Conservation (phyloP, 2,329 filamentous ascomycete genomes). For the Fusarium sp. region DNA sequence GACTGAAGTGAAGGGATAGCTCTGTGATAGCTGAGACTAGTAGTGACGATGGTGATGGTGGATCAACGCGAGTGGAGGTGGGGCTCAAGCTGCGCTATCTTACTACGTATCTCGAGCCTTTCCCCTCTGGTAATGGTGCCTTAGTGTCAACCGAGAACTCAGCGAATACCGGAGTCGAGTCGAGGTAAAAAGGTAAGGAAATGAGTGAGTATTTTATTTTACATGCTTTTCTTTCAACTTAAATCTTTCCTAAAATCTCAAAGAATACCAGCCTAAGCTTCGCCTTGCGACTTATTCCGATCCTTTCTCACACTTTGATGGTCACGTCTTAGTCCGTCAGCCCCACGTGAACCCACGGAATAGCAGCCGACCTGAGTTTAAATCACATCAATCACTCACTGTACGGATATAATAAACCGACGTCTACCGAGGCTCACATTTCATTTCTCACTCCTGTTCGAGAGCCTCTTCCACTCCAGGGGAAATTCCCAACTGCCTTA, state of each 20-base stretch:
- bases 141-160: not conserved
- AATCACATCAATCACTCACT: constrained; percentile 11
- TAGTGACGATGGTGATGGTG: constrained; percentile 21
- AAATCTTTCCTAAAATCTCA: not conserved
- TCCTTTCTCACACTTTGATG: constrained; percentile 13
- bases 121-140: constrained; percentile 23
- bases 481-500: not conserved
- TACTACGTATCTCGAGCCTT: constrained; percentile 37
- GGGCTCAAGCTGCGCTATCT: constrained; percentile 28
- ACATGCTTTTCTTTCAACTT: not conserved
- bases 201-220: constrained; percentile 6
- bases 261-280: not conserved
- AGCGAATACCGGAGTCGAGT: constrained; percentile 19
- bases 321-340: constrained; percentile 29
- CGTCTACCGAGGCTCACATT: constrained; percentile 29
- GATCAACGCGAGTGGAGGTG: constrained; percentile 10
- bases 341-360: constrained; percentile 41
- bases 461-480: not conserved
- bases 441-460: constrained; percentile 4
- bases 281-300: constrained; percentile 27
- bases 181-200: constrained; percentile 1
- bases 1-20: constrained; percentile 5
- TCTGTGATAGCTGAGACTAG: not conserved
- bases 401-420: constrained; percentile 24
- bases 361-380: constrained; percentile 27